These are phyloP conservation scores for Alternaria tenuissima DNA, from an alignment of 2,329 filamentous ascomycete species.

Conservation along the genomic window DNA sequence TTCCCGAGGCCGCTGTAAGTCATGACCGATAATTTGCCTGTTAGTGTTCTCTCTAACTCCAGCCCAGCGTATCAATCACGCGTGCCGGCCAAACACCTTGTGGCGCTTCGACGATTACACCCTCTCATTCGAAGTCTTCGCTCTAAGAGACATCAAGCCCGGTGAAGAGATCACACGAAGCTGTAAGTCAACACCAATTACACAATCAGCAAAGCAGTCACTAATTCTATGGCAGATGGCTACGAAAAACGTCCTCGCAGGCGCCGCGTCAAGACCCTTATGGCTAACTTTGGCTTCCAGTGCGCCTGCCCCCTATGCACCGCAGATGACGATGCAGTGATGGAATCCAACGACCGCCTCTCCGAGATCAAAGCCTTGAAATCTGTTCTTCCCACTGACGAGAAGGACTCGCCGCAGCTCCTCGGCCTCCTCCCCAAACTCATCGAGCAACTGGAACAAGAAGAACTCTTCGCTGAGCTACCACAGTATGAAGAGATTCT, in stretches of 20 bases:
- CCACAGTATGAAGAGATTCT: conserved; percentile 45
- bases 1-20: conserved; percentile 44
- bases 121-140: conserved; percentile 38
- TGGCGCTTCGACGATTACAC: conserved; percentile 45
- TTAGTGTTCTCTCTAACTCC: conserved; percentile 6
- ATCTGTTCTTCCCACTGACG: conserved; percentile 30
- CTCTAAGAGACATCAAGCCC: conserved; percentile 37
- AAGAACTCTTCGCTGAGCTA: conserved; percentile 34
- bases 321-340: conserved; percentile 18
- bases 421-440: conserved; percentile 35
- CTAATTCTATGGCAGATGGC: conserved; percentile 31
- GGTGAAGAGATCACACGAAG: conserved; percentile 43
- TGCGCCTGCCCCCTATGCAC: conserved; percentile 44
- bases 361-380: conserved; percentile 37
- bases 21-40: not conserved
- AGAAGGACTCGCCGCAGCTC: conserved; percentile 29
- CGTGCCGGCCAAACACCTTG: conserved; percentile 44
- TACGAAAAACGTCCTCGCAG: conserved; percentile 27
- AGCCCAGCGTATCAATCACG: conserved; percentile 45
- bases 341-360: conserved; percentile 38
- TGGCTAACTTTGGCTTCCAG: conserved; percentile 39
- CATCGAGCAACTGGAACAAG: conserved; percentile 37
- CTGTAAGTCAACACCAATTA: conserved; percentile 26
- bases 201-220: not conserved
- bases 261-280: conserved; percentile 28